phyloP scores from a whole-genome alignment of 768 basidiomycete species.

The Naganishia onofrii region DNA sequence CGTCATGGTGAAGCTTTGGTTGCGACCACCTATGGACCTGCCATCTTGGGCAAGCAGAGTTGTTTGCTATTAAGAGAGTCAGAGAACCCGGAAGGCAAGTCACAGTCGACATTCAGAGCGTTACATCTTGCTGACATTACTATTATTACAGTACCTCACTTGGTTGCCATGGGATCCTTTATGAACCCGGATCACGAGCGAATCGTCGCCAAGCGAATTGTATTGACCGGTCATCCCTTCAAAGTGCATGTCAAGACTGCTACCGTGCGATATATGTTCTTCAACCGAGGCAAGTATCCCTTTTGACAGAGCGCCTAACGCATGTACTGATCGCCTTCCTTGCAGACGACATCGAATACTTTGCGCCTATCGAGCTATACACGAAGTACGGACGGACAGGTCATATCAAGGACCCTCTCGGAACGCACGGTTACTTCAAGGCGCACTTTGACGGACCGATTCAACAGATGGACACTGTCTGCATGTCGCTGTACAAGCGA shows the following conservation, averaged over 20 bases:
- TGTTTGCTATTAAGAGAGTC: conserved; percentile 72
- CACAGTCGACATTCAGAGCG: background rate
- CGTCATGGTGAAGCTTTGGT: conserved; percentile 70
- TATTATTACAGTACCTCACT: conserved; percentile 52
- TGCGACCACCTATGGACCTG: conserved; percentile 83
- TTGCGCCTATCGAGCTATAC: conserved; percentile 85
- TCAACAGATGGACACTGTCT: conserved; percentile 94
- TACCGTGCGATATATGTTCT: conserved; percentile 98
- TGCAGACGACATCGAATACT: conserved; percentile 81
- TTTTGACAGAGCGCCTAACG: conserved; percentile 5
- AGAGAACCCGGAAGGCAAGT: conserved; percentile 30
- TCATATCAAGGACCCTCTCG: conserved; percentile 79
- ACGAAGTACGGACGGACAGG: conserved; percentile 87
- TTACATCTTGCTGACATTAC: conserved; percentile 59
- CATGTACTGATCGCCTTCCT: conserved; percentile 24
- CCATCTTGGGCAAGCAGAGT: conserved; percentile 79
- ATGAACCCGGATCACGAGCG: conserved; percentile 85
- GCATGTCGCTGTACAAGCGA: conserved; percentile 92
- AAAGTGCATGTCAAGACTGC: conserved; percentile 96
- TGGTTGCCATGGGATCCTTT: conserved; percentile 87
- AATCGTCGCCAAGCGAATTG: conserved; percentile 85
- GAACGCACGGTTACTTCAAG: conserved; percentile 97
- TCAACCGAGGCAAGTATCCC: conserved; percentile 66
- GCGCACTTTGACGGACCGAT: conserved; percentile 90
- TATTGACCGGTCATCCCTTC: conserved; percentile 93